phyloP scores from a whole-genome alignment of 805 yeast genomes.

The Kodamaea neixiangensis region DNA sequence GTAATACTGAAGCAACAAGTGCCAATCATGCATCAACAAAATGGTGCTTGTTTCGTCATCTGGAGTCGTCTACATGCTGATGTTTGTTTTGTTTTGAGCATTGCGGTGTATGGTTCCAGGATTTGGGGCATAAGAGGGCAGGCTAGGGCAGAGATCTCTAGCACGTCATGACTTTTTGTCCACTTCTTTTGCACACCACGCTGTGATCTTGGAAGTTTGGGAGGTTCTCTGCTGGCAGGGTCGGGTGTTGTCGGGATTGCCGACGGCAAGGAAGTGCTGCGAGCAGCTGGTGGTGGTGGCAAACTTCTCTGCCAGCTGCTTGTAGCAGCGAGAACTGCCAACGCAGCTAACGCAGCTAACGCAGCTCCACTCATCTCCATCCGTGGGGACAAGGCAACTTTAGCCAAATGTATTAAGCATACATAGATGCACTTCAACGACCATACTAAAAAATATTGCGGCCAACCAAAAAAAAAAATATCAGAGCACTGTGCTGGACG shows the following conservation, averaged over 20 bases:
- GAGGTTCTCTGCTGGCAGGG: neutral
- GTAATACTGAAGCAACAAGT: neutral
- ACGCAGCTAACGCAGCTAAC: too few relatives aligned
- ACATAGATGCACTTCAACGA: conserved; percentile 3
- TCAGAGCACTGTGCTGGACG: neutral
- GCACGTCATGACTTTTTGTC: neutral
- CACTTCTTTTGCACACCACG: neutral
- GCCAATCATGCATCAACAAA: neutral
- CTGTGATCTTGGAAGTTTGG: neutral
- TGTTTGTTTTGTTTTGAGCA: conserved; percentile 4
- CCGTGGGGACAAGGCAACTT: conserved; percentile 1
- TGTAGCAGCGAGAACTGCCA: too few relatives aligned
- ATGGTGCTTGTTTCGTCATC: neutral
- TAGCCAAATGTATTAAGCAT: conserved; percentile 3
- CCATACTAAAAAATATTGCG: neutral
- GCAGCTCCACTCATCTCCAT: too few relatives aligned
- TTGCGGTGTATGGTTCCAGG: neutral
- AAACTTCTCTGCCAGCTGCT: too few relatives aligned
- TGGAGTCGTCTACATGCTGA: conserved; percentile 2
- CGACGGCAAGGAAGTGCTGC: too few relatives aligned
- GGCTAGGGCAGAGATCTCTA: neutral
- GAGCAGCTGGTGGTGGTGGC: too few relatives aligned
- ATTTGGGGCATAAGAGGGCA: neutral
- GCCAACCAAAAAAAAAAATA: neutral
- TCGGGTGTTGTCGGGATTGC: neutral